Conservation (phyloP, 2,329 filamentous ascomycete genomes). For the Epichloe baconii region DNA sequence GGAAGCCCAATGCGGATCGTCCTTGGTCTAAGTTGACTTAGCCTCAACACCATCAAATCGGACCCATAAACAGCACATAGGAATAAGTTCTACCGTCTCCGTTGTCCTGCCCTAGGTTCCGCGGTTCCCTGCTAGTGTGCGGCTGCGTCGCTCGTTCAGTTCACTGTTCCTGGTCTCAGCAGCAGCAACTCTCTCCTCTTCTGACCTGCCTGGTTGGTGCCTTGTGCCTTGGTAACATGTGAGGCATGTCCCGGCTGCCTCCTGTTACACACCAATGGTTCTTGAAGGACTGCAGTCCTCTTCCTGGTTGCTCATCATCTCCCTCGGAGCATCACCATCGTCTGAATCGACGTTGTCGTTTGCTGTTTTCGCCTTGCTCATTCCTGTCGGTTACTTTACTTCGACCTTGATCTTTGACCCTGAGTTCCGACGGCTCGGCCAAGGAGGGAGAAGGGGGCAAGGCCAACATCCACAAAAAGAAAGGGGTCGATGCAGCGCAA, state of each 20-base stretch:
- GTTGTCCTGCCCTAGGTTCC: neutral
- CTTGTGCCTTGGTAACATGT: too few species aligned
- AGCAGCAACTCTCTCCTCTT: neutral
- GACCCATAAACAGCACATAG: neutral
- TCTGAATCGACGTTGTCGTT: neutral
- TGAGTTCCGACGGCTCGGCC: too few species aligned
- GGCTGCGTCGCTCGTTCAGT: too few species aligned
- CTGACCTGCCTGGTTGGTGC: neutral
- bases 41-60: slow-evolving; percentile 3
- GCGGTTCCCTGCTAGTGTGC: neutral
- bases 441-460: too few species aligned
- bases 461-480: neutral
- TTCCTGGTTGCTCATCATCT: neutral
- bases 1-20: slow-evolving; percentile 5
- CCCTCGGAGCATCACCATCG: neutral
- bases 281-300: neutral
- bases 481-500: neutral
- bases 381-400: neutral
- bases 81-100: neutral
- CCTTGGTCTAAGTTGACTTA: slow-evolving; percentile 3
- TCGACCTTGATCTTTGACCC: neutral
- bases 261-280: neutral
- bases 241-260: too few species aligned
- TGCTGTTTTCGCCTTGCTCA: neutral
- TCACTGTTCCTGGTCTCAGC: neutral